phyloP scores from a whole-genome alignment of 768 basidiomycete species.

The Rhodotorula babjevae region DNA sequence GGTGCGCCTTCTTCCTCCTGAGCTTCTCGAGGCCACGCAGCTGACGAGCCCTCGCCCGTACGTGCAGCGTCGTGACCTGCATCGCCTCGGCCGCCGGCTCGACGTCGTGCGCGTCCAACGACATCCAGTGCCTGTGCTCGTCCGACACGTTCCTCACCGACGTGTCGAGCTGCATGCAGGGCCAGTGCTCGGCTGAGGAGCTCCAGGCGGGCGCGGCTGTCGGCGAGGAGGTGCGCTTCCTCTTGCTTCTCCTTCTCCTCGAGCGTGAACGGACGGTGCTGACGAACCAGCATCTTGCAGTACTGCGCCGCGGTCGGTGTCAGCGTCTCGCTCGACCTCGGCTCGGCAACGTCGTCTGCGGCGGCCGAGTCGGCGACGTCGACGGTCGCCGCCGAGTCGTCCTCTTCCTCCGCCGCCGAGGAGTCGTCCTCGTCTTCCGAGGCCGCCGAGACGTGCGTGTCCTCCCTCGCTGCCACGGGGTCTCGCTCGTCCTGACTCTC shows the following conservation, averaged over 20 bases:
- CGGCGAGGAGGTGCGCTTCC: conserved; percentile 18
- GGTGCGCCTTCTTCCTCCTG: neutral
- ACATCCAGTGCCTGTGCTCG: conserved; percentile 23
- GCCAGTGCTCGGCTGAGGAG: neutral
- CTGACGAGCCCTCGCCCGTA: neutral
- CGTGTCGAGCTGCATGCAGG: conserved; percentile 13
- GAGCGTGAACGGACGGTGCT: neutral
- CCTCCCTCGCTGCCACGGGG: neutral
- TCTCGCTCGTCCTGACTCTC: neutral
- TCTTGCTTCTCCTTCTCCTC: neutral
- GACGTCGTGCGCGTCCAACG: conserved; percentile 18
- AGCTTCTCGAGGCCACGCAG: no score
- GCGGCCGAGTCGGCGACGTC: neutral
- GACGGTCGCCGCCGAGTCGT: neutral
- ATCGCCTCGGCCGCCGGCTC: conserved; percentile 1
- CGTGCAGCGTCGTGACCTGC: conserved; percentile 19
- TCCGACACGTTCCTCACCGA: conserved; percentile 16
- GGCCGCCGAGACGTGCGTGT: neutral
- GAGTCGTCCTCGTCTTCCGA: neutral
- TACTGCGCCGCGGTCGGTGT: conserved; percentile 22
- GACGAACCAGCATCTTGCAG: neutral
- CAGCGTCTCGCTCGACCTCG: neutral
- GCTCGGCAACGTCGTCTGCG: conserved; percentile 4
- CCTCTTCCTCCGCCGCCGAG: neutral
- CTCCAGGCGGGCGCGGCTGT: conserved; percentile 9